Evolutionary conservation across 257 asterid genomes (phyloP).

Genomic region (Euphrasia confusa): DNA sequence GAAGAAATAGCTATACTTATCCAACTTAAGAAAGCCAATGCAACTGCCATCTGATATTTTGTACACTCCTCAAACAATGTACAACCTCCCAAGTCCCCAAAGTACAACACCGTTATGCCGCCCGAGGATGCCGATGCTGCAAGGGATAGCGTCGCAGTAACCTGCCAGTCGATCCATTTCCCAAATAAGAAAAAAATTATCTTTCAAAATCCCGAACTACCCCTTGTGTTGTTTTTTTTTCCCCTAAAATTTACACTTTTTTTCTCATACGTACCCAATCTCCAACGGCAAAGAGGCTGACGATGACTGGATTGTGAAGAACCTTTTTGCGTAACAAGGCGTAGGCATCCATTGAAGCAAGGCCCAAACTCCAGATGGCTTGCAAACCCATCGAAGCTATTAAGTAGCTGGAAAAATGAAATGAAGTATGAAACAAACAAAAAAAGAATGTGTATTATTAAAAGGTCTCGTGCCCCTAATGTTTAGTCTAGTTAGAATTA

Average conservation of each 20-base stretch:
- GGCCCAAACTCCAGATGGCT: conserved; percentile 45
- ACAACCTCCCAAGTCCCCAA: conserved; percentile 42
- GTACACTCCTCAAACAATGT: conserved; percentile 44
- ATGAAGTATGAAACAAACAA: no score
- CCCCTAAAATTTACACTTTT: no score
- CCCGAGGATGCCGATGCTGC: conserved; percentile 56
- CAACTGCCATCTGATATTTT: conserved; percentile 43
- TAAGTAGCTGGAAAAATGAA: conserved; percentile 40
- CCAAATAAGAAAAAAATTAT: not conserved
- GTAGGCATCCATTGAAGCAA: conserved; percentile 40
- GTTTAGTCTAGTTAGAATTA: no score
- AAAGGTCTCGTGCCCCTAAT: no score
- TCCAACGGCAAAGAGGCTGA: conserved; percentile 48
- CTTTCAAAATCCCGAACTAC: no score
- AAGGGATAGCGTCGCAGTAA: conserved; percentile 45
- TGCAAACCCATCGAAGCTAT: conserved; percentile 55
- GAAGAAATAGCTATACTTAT: conserved; percentile 36
- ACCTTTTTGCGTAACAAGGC: conserved; percentile 40
- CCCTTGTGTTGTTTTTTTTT: no score
- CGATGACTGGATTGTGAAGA: conserved; percentile 35
- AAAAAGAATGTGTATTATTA: no score
- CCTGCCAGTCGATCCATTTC: conserved; percentile 27
- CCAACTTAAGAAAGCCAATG: conserved; percentile 52
- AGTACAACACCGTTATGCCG: conserved; percentile 44
- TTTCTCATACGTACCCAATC: conserved; percentile 44